A percentile compares a stretch with the other conserved stretches of the same genome.
Evolutionary conservation across 257 asterid genomes (phyloP).

Genomic region (Solanum arcanum): DNA sequence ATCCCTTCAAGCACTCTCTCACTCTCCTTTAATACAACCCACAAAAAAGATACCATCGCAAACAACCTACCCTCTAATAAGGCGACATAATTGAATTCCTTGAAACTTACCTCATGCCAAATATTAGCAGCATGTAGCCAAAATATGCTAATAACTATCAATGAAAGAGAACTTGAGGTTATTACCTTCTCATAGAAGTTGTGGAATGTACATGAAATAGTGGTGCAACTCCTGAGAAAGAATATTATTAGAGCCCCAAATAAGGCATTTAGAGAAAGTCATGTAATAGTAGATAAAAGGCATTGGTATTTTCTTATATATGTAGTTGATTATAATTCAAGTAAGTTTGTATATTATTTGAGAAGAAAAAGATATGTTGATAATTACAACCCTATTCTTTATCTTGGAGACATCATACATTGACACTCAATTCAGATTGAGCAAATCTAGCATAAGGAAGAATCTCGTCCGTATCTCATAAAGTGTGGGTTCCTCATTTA

Average conservation of each 20-base stretch:
- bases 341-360: background rate
- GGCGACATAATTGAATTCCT: background rate
- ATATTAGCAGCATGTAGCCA: background rate
- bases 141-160: background rate
- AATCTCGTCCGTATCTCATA: background rate
- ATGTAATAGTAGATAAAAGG: background rate
- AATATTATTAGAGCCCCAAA: background rate
- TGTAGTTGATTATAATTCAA: background rate
- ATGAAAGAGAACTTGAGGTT: background rate
- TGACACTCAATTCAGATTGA: background rate
- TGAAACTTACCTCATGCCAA: background rate
- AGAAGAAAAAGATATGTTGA: too few relatives aligned
- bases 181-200: constrained; percentile 81
- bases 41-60: background rate
- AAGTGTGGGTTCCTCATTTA: background rate
- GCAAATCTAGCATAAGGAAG: background rate
- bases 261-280: background rate
- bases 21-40: background rate
- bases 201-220: constrained; percentile 89
- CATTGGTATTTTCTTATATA: background rate
- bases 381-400: too few relatives aligned
- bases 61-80: background rate
- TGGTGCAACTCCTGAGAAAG: constrained; percentile 72
- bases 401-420: background rate
- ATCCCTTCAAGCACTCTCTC: background rate